Evolutionary conservation across 2,329 filamentous ascomycete genomes (phyloP), one percentile per base, ranked within the genome.

Genomic region (Pyricularia sp.): DNA sequence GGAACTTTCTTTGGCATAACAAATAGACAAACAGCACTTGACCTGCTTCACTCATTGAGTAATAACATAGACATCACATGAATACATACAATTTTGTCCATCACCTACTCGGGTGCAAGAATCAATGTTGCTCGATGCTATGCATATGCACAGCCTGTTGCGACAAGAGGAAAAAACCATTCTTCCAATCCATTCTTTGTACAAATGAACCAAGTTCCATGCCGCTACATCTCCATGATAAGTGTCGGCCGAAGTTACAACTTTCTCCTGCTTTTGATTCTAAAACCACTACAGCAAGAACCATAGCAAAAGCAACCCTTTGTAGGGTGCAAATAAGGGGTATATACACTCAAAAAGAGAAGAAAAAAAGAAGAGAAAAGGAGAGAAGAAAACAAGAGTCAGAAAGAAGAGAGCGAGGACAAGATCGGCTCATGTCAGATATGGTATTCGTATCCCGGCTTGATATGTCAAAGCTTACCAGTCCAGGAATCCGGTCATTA

Each of bases 1-100:
- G 90, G 78, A 98, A 90, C 73, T 88, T 98, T 75, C 75, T 97
- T 25, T 90, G 92, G 85, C 91, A 97, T 79, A 98, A 98, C 74
- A 88, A 88, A 76, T 90, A 74, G 73, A 98, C 74, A 88, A 88
- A 76, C 89, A 74, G 73, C 69, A 50, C 26, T 33, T 20, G n/a
- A 17, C 25, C 6, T 28, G 5, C 55, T 12, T 64, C 17, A 28
- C 26, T 64, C 9, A 10, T 61, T 12, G 58, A 61, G 9, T 28
- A 17, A 25, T 17, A 28, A 61, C 11, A 12, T 26, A 61, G 58
- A 61, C 9, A 59, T 59, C 23, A 26, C 25, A 61, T 61, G 25
- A 12, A n/a, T 14, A 10, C 11, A 28, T 61, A 61, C 0, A 61
- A 28, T 23, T 61, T 20, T 9, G n/a, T 61, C 25, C 20, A 61